phyloP scores from a whole-genome alignment of 768 basidiomycete species.

The Trametes punicea region DNA sequence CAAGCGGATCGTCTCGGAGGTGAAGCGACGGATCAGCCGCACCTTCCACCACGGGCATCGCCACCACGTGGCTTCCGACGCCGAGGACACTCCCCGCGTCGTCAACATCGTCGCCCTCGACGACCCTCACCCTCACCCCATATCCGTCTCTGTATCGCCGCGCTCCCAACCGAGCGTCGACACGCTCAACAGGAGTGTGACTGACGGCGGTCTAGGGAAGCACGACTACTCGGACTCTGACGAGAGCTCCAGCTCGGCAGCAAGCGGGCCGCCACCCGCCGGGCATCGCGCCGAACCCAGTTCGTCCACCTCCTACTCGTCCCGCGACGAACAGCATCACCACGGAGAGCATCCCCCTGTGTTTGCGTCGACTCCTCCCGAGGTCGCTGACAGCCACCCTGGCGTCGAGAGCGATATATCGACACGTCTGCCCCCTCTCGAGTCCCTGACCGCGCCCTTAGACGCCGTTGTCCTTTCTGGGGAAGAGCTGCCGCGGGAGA shows the following conservation, averaged over 20 bases:
- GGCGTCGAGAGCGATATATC: background rate
- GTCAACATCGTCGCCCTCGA: background rate
- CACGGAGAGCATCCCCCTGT: background rate
- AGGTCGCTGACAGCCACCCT: background rate
- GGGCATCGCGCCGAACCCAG: background rate
- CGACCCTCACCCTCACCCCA: constrained; percentile 3
- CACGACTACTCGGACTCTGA: constrained; percentile 8
- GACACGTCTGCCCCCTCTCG: background rate
- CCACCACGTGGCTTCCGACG: background rate
- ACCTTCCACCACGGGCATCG: constrained; percentile 19
- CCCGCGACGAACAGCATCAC: background rate
- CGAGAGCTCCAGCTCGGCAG: constrained; percentile 1
- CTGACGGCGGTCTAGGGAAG: constrained; percentile 9
- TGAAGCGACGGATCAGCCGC: constrained; percentile 22
- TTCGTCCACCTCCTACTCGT: background rate
- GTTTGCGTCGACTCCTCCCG: background rate
- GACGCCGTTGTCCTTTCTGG: background rate
- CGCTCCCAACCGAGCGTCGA: constrained; percentile 2
- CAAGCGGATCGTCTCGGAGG: constrained; percentile 21
- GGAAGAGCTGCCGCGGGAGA: background rate
- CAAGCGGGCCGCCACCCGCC: background rate
- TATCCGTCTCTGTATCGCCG: constrained; percentile 5
- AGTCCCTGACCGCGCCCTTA: background rate
- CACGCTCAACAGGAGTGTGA: constrained; percentile 4
- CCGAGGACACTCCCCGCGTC: background rate